These are phyloP conservation scores for Gigaspora rosea DNA, from an alignment of 192 early-diverging fungal genomes.

Conservation along the genomic window DNA sequence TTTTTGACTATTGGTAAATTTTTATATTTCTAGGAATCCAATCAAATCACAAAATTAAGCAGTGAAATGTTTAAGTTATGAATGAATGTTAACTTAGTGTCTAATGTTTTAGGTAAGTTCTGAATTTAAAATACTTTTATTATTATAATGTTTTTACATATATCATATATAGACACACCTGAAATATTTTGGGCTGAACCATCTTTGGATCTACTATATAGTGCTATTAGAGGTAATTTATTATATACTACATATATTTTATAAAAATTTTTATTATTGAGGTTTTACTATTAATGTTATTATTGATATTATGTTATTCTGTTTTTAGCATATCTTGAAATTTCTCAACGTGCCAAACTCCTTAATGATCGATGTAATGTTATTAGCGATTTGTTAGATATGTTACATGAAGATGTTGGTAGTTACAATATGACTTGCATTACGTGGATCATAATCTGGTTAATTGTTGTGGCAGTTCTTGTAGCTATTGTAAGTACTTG, in stretches of 20 bases:
- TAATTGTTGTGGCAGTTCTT: conserved; percentile 54
- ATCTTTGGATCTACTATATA: conserved; percentile 73
- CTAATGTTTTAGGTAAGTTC: conserved; percentile 78
- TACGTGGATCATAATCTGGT: conserved; percentile 65
- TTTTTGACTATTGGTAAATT: neutral
- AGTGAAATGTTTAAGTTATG: conserved; percentile 70
- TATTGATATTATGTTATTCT: neutral
- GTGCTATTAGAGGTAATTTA: conserved; percentile 65
- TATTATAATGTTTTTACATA: neutral
- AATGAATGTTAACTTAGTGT: conserved; percentile 83
- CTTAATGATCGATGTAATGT: conserved; percentile 59
- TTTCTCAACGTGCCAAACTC: conserved; percentile 60
- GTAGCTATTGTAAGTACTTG: conserved; percentile 35
- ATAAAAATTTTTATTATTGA: neutral
- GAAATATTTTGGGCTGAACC: conserved; percentile 87
- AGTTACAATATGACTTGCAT: conserved; percentile 58
- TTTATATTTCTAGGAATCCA: conserved; percentile 26
- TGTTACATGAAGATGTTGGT: conserved; percentile 63
- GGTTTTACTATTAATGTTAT: neutral
- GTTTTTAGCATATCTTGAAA: conserved; percentile 64
- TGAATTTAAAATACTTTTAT: too few relatives aligned
- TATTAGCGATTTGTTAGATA: conserved; percentile 60
- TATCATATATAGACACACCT: conserved; percentile 56
- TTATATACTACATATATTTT: conserved; percentile 1
- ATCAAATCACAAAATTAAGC: conserved; percentile 56